Evolutionary conservation across 345 rosid genomes (phyloP), one percentile per base, ranked within the genome.

Genomic region (Camelina hispida): DNA sequence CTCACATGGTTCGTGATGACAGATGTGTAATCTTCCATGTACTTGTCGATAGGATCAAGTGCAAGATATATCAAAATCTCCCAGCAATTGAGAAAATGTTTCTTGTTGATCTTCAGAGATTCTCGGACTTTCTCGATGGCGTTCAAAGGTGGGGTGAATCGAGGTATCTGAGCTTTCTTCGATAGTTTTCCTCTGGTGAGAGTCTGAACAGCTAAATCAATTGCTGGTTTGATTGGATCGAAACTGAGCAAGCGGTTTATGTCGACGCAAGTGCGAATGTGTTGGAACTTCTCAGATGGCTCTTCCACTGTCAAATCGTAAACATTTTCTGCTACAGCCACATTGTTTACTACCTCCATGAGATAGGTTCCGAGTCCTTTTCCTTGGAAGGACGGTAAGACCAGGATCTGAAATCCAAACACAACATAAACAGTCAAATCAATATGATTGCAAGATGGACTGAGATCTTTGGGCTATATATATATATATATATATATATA

Each of bases 231-330:
- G 79, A 88, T 83, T 35, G 88, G 87, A 13, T 81, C 89, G 25
- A 86, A 90, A 34, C 42, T 71, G 7, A 83, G 83, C 72, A 93
- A 83, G 51, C 81, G 89, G 53, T 70, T 70, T 20, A 89, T 61
- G 79, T 89, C 96, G 14, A 87, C 35, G 80, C 88, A 83, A 61
- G 97, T 87, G 65, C 98, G 93, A 18, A 92, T 79, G 54, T 84
- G 94, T 66, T 92, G 98, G 74, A 90, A 91, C 80, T 88, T 71
- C 66, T 90, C 94, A 28, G 88, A 66, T 51, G 99, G 98, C 79
- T 95, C 98, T 83, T 92, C 98, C 78, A 95, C 91, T 77, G 98
- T 92, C 40, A 92, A 76, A 78, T 95, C 99, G 22, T 90, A 88
- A 56, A 83, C 86, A 69, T 88, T 81, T 85, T 90, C 99, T 11